Conservation (phyloP, 192 early-diverging fungal species). For the Podila minutissima region DNA sequence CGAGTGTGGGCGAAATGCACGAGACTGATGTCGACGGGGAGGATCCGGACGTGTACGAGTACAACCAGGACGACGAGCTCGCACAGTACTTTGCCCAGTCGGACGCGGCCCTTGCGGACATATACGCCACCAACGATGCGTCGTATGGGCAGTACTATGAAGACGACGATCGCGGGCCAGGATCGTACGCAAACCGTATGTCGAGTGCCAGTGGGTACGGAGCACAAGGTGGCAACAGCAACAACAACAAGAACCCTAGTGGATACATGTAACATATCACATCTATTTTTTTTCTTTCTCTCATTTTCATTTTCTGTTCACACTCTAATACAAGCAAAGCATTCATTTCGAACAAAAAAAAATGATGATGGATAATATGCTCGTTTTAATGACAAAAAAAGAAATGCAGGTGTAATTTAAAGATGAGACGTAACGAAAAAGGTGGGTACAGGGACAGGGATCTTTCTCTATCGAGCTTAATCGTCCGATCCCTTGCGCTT, state of each 20-base stretch:
- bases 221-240: neutral
- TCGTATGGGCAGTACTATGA: constrained; percentile 20
- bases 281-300: neutral
- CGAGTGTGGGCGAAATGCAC: neutral
- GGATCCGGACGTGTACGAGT: constrained; percentile 45
- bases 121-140: constrained; percentile 1
- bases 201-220: neutral
- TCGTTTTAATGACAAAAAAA: neutral
- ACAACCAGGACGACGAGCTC: constrained; percentile 43
- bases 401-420: neutral
- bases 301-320: neutral
- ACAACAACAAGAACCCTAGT: constrained; percentile 5
- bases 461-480: neutral
- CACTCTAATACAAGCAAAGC: neutral
- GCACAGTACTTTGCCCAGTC: constrained; percentile 48
- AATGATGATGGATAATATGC: neutral
- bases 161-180: neutral
- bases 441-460: neutral
- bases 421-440: neutral
- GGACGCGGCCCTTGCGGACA: constrained; percentile 20
- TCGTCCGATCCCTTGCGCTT: constrained; percentile 42
- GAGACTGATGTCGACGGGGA: constrained; percentile 7
- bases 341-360: constrained; percentile 2
- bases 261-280: constrained; percentile 17
- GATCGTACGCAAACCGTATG: constrained; percentile 7